Percentiles rank a stretch among this genome's conserved stretches.
Evolutionary conservation across 768 basidiomycete genomes (phyloP).

Genomic region (Russula lepida): DNA sequence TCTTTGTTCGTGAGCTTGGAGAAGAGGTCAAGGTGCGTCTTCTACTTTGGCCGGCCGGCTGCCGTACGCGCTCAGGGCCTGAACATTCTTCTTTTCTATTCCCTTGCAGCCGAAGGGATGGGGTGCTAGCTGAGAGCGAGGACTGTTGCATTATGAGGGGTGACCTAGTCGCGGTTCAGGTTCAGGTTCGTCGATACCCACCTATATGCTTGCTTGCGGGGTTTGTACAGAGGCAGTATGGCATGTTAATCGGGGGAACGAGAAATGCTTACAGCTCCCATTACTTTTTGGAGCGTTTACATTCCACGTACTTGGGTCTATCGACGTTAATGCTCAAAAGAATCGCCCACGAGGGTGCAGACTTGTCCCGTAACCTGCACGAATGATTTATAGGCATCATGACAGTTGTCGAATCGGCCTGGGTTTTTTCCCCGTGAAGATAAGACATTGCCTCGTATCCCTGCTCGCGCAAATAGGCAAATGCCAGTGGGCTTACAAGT

Average conservation of each 20-base stretch:
- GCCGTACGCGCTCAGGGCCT: background rate
- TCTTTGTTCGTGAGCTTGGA: conserved; percentile 48
- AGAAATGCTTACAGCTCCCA: background rate
- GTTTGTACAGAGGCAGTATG: background rate
- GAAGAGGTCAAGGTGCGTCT: conserved; percentile 67
- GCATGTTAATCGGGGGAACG: background rate
- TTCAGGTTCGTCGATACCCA: background rate
- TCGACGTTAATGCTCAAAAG: background rate
- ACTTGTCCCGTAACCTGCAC: background rate
- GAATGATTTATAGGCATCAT: no score
- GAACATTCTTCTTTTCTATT: background rate
- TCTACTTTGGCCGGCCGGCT: background rate
- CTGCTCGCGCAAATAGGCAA: no score
- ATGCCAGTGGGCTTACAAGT: no score
- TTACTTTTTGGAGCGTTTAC: background rate
- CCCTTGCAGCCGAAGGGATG: conserved; percentile 7
- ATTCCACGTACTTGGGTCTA: background rate
- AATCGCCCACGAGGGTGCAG: background rate
- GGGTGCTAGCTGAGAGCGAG: background rate
- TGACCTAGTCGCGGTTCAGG: background rate
- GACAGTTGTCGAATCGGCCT: background rate
- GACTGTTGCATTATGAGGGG: background rate
- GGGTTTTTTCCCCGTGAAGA: background rate
- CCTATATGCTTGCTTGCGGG: background rate
- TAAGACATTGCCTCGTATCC: no score